phyloP scores from a whole-genome alignment of 2,329 filamentous ascomycete genomes.

The Plectosphaerella sp. region DNA sequence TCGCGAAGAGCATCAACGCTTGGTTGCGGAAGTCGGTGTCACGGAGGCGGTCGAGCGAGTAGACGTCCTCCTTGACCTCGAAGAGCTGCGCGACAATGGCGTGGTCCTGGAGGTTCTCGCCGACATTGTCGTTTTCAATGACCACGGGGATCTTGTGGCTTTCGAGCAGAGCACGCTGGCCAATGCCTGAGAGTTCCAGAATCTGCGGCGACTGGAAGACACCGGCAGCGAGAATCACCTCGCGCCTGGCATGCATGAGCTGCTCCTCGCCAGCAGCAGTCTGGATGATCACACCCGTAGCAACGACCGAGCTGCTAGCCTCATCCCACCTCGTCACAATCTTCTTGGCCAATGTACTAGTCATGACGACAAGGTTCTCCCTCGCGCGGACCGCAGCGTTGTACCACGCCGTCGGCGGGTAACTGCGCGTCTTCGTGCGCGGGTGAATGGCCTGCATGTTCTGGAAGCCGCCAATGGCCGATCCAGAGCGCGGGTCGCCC shows the following conservation, averaged over 20 bases:
- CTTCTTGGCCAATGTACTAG: conserved; percentile 13
- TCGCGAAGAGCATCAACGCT: conserved; percentile 19
- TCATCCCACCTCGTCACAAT: conserved; percentile 11
- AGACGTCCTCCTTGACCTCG: conserved; percentile 33
- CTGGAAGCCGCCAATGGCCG: conserved; percentile 9
- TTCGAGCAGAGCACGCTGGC: conserved; percentile 24
- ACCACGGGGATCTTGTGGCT: conserved; percentile 22
- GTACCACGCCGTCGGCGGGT: conserved; percentile 16
- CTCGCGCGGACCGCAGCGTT: conserved; percentile 10
- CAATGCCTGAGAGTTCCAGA: conserved; percentile 37
- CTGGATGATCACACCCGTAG: conserved; percentile 13
- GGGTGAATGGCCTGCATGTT: conserved; percentile 16
- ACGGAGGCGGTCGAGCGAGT: conserved; percentile 28
- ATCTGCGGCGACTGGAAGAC: conserved; percentile 35
- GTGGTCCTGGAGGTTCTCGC: conserved; percentile 36
- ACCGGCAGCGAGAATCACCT: conserved; percentile 38
- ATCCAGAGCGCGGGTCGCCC: conserved; percentile 14
- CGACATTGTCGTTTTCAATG: conserved; percentile 28
- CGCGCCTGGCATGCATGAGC: conserved; percentile 20
- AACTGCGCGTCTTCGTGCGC: conserved; percentile 15
- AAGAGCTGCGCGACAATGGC: conserved; percentile 29
- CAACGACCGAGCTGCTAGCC: conserved; percentile 1
- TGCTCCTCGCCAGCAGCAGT: conserved; percentile 3
- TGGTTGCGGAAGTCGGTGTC: conserved; percentile 17
- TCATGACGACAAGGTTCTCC: conserved; percentile 18